Evolutionary conservation across 139 green algal genomes (phyloP).

Genomic region (Tetradesmus lagerheimii): DNA sequence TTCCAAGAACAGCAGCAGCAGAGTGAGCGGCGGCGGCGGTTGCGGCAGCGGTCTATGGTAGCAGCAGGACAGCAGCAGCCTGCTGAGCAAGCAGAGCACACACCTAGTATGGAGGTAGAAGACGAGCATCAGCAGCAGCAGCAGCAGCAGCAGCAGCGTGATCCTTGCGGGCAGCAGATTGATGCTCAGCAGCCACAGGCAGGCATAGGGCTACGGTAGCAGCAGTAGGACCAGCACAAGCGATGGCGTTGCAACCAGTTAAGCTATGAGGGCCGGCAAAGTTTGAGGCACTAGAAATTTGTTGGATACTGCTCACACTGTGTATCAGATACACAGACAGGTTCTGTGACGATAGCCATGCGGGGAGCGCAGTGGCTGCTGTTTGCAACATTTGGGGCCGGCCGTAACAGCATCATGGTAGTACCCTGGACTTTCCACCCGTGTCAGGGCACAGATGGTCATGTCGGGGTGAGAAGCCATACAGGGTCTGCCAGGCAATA

Average conservation of each 20-base stretch:
- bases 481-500: no score
- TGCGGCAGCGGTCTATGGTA: not conserved
- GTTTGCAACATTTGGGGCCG: no score
- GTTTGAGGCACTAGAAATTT: no score
- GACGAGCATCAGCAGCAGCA: not conserved
- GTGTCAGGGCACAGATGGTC: no score
- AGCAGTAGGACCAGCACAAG: not conserved
- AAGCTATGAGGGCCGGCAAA: no score
- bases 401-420: no score
- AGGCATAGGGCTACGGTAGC: not conserved
- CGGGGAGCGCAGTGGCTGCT: no score
- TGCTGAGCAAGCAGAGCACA: not conserved
- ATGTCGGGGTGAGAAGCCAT: no score
- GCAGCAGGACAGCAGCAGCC: constrained; percentile 26
- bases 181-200: not conserved
- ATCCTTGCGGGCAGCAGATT: not conserved
- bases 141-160: constrained; percentile 1
- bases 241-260: not conserved
- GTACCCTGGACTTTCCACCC: no score
- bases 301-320: no score
- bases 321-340: no score
- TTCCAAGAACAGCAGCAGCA: not conserved
- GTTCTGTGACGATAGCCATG: no score
- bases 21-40: not conserved
- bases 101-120: not conserved